Evolutionary conservation across 2,329 filamentous ascomycete species (phyloP).

Genomic region (Diaporthe australafricana): DNA sequence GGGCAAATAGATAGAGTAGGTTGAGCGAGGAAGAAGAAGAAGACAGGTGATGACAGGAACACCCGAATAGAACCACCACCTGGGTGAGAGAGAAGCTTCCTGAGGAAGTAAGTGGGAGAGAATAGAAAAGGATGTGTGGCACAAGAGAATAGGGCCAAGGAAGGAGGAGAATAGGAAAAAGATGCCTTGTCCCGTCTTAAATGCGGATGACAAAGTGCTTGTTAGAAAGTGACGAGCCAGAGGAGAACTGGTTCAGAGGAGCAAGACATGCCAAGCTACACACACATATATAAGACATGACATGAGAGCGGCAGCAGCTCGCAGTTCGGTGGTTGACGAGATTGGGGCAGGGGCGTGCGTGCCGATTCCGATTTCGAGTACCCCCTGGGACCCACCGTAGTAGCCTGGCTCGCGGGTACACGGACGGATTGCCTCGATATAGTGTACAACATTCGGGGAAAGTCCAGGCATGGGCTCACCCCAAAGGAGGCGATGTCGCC

Average conservation of each 20-base stretch:
- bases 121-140: not conserved
- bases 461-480: not conserved
- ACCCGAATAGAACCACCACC: constrained; percentile 30
- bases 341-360: constrained; percentile 6
- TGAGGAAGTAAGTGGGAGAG: not conserved
- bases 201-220: constrained; percentile 9
- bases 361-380: constrained; percentile 24
- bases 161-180: constrained; percentile 8
- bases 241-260: not conserved
- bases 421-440: not conserved
- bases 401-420: not conserved
- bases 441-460: not conserved
- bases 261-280: not conserved
- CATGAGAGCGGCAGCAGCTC: not conserved
- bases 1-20: not conserved
- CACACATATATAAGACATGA: not conserved
- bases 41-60: not conserved
- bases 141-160: not conserved
- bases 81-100: constrained; percentile 31
- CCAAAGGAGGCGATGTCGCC: not conserved
- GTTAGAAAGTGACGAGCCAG: constrained; percentile 2
- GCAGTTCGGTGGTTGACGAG: constrained; percentile 15
- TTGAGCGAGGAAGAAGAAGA: not conserved
- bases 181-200: not conserved
- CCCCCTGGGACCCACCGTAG: constrained; percentile 26